Conservation (phyloP, 2,329 filamentous ascomycete species). For the Trichoderma atrobrunneum region DNA sequence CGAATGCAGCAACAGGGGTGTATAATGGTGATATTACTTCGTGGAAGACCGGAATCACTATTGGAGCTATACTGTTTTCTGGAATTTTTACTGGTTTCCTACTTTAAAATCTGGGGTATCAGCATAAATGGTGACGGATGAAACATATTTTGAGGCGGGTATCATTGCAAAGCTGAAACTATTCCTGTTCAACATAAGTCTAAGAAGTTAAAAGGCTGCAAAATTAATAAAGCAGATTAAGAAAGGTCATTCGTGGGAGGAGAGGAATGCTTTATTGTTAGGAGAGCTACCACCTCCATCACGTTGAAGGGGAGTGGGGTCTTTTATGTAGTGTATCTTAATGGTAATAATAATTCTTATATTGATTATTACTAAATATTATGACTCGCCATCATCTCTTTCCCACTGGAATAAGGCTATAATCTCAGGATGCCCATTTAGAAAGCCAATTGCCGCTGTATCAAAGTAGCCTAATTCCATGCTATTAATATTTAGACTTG, state of each 20-base stretch:
- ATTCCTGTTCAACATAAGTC: conserved; percentile 5
- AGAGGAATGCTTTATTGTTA: conserved; percentile 1
- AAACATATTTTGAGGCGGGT: not conserved
- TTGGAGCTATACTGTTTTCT: not conserved
- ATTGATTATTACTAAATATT: no score
- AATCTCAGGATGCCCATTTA: no score
- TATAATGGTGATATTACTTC: not conserved
- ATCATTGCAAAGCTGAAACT: not conserved
- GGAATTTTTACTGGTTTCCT: no score
- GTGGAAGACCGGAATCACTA: not conserved
- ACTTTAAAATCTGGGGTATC: not conserved
- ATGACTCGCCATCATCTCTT: no score
- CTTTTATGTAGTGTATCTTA: no score
- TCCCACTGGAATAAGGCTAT: no score
- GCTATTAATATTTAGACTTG: no score
- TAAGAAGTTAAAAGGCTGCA: conserved; percentile 14
- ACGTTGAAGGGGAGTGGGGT: not conserved
- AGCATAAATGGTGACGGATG: not conserved
- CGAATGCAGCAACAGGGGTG: not conserved
- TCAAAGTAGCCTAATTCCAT: no score
- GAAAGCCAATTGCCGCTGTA: no score
- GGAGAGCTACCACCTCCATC: not conserved
- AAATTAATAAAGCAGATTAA: conserved; percentile 10
- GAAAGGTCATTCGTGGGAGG: conserved; percentile 9
- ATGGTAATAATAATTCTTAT: no score